Base-by-base conservation (phyloP, 495 filamentous ascomycete species). In the Evernia prunastri region DNA sequence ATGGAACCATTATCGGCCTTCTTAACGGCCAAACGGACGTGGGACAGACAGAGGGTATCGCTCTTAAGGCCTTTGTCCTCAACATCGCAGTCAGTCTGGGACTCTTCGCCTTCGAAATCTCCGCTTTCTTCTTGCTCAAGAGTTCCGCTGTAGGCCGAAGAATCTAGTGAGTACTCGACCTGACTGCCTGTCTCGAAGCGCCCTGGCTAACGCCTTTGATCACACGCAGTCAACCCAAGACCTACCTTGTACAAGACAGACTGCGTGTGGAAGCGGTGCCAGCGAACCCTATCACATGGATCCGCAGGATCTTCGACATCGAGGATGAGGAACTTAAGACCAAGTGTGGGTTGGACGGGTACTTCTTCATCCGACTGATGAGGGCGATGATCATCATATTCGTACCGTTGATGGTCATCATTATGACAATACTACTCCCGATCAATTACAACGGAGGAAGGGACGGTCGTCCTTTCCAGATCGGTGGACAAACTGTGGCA, bases 141-240 rank as follows among this genome's bases (percentile, higher is more conserved):
- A 70, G 63, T 51, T 63, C 68, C 20, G 68, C 68, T 25, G 59
- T 68, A 8, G 68, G 68, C 17, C 68, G 66, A 27, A 67, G 68
- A 33, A 68, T 70, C 27, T 70, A 70, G 67, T 69, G 49, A 60
- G 40, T 51, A n/a, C 8, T 3, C n/a, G n/a, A n/a, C n/a, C n/a
- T n/a, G n/a, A 11, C 25, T 47, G 13, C 43, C 39, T 31, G 18
- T 33, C 29, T 47, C 54, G 4, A 29, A n/a, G 4, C 40, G 10
- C 40, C 47, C 25, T 56, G 37, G n/a, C 43, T 59, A 29, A 53
- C 56, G n/a, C 33, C 27, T 31, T 43, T 58, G n/a, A n/a, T n/a
- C n/a, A n/a, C n/a, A n/a, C n/a, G 20, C 35, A 69, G 67, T 64
- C 68, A 70, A 56, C 68, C 68, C 7, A 70, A 70, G 57, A 70